These are phyloP conservation scores for Pestalotiopsis sp. DNA, from an alignment of 2,329 filamentous ascomycete species.

Conservation along the genomic window DNA sequence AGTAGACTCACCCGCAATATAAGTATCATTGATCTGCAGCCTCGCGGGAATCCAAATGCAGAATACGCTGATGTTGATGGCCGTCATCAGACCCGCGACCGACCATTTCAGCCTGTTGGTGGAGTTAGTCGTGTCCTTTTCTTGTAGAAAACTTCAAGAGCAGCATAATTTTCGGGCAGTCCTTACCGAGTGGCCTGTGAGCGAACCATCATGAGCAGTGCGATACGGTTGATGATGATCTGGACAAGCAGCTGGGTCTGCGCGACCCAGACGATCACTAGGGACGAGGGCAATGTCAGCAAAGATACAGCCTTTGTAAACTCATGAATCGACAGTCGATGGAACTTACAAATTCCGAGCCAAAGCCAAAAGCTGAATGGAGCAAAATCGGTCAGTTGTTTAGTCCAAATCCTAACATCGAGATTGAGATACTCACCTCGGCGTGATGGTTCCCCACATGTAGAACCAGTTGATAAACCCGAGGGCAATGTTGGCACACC, in stretches of 20 bases:
- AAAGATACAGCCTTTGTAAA: too few species aligned
- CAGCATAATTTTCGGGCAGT: too few species aligned
- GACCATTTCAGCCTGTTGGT: constrained; percentile 39
- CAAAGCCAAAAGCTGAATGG: constrained; percentile 9
- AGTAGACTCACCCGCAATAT: constrained; percentile 24
- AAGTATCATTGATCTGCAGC: constrained; percentile 34
- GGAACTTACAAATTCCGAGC: constrained; percentile 9
- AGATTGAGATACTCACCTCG: constrained; percentile 23
- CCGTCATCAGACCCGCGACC: constrained; percentile 38
- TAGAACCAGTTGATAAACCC: constrained; percentile 31
- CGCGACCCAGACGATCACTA: constrained; percentile 17
- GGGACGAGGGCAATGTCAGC: not conserved
- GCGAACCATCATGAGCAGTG: constrained; percentile 40
- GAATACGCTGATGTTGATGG: constrained; percentile 46
- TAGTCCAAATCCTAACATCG: not conserved
- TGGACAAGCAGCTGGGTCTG: constrained; percentile 46
- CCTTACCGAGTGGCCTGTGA: constrained; percentile 2
- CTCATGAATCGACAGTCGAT: too few species aligned
- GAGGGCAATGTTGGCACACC: constrained; percentile 27
- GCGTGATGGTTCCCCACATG: constrained; percentile 26
- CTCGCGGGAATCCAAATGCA: constrained; percentile 48
- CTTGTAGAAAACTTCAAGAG: too few species aligned
- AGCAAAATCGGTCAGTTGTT: not conserved
- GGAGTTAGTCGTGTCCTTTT: constrained; percentile 20
- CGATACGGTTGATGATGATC: constrained; percentile 48